Evolutionary conservation across 2,329 filamentous ascomycete species (phyloP).

Genomic region (Fusarium newnesense): DNA sequence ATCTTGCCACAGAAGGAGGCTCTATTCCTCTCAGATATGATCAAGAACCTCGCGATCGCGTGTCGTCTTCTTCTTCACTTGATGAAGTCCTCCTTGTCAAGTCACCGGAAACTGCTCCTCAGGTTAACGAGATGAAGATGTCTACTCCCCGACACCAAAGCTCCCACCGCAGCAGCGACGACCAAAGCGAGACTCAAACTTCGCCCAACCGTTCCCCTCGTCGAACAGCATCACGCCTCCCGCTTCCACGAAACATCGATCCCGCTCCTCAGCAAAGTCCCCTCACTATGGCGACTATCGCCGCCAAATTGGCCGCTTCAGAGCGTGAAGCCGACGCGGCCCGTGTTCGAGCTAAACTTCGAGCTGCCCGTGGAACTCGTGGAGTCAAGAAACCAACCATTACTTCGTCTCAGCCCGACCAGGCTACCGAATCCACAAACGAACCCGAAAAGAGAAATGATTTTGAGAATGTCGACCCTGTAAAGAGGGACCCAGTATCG

Average conservation of each 20-base stretch:
- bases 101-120: slow-evolving; percentile 30
- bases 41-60: slow-evolving; percentile 34
- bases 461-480: slow-evolving; percentile 48
- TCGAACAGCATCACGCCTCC: slow-evolving; percentile 36
- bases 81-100: slow-evolving; percentile 49
- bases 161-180: slow-evolving; percentile 21
- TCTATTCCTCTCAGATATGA: slow-evolving; percentile 3
- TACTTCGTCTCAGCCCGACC: slow-evolving; percentile 33
- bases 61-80: slow-evolving; percentile 46
- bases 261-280: slow-evolving; percentile 63
- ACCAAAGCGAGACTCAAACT: slow-evolving; percentile 22
- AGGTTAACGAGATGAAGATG: slow-evolving; percentile 16
- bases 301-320: slow-evolving; percentile 71
- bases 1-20: slow-evolving; percentile 49
- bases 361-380: slow-evolving; percentile 58
- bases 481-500: slow-evolving; percentile 46
- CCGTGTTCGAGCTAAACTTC: slow-evolving; percentile 70
- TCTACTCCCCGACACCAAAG: slow-evolving; percentile 33
- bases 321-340: slow-evolving; percentile 73
- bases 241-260: slow-evolving; percentile 51
- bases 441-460: slow-evolving; percentile 16
- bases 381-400: slow-evolving; percentile 47
- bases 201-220: slow-evolving; percentile 36
- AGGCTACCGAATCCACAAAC: slow-evolving; percentile 5
- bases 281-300: slow-evolving; percentile 69